These are phyloP conservation scores for Drechslerella coelobrocha DNA, from an alignment of 2,329 filamentous ascomycete genomes.

Conservation along the genomic window DNA sequence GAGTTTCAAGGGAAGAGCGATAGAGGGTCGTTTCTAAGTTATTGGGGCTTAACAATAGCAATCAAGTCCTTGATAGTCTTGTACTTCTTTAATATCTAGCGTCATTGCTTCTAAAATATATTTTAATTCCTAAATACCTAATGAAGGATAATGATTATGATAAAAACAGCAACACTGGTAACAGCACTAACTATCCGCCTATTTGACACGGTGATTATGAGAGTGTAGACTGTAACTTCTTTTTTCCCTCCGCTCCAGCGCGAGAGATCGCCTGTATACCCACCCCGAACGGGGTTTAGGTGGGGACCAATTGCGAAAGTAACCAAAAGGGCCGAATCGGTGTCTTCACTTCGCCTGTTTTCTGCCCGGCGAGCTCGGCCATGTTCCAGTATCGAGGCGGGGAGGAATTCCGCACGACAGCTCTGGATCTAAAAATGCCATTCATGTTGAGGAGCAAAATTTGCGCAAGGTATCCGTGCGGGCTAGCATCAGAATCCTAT, in stretches of 20 bases:
- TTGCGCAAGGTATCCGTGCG: background rate
- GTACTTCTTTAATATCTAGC: background rate
- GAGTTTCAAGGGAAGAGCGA: constrained; percentile 18
- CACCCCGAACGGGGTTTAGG: background rate
- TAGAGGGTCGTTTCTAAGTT: constrained; percentile 14
- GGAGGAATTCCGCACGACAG: constrained; percentile 4
- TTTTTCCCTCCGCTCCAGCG: background rate
- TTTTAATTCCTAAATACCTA: no score
- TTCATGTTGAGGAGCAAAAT: background rate
- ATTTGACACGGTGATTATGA: no score
- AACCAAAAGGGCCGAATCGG: no score
- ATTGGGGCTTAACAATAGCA: background rate
- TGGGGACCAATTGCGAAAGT: background rate
- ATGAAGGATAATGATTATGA: no score
- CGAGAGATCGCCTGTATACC: background rate
- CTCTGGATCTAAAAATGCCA: background rate
- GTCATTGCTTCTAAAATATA: background rate
- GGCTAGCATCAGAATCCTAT: background rate
- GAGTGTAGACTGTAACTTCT: no score
- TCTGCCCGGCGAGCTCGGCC: background rate
- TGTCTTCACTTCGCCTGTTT: background rate
- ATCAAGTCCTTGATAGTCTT: constrained; percentile 3
- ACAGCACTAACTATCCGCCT: no score
- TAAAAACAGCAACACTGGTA: no score
- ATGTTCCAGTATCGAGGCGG: background rate